Base-by-base conservation (phyloP, 2,329 filamentous ascomycete species). In the Escovopsis sp. region DNA sequence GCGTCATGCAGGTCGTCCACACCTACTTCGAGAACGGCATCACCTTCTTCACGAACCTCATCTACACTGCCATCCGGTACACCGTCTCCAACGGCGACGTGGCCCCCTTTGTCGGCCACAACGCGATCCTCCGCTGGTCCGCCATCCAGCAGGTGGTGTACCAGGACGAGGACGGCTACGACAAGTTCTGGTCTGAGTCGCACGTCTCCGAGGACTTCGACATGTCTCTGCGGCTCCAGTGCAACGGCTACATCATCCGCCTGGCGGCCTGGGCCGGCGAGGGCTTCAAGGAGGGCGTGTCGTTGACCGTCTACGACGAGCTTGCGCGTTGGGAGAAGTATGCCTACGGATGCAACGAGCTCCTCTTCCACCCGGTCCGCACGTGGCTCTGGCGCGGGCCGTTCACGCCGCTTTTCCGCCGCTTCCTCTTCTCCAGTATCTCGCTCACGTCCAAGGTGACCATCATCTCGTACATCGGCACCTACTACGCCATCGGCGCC, bases 301-400 rank as follows among this genome's bases (percentile, higher is more conserved):
- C 82, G 2, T 63, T 88, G 38, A 88, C 82, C 1, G 80, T 88
- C 9, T 86, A 88, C 51, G 82, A 88, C 55, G 83, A 88, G 55
- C 65, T 88, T 40, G 78, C 80, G 2, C 77, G 82, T 38, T 88
- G 83, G 82, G 82, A 88, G 51, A 88, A 88, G 57, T 86, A 86
- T 52, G 83, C 82, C 3, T 87, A 85, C 48, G 81, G 82, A 27
- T 87, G 83, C 58, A 83, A 81, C 53, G 82, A 87, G 60, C 65
- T 88, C 38, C 66, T 88, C 38, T 88, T 90, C 62, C 70, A 88
- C 50, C 83, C 82, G 3, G 63, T 88, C 40, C 69, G 71, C 40
- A 75, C 73, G 45, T 88, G 83, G 83, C 54, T 74, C 31, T 75
- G 67, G 51, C 71, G 67, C 13, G 83, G 83, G 0, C 83, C 83